Evolutionary conservation across 129 eudicot species (phyloP).

Genomic region (Oenanthe sinensis): DNA sequence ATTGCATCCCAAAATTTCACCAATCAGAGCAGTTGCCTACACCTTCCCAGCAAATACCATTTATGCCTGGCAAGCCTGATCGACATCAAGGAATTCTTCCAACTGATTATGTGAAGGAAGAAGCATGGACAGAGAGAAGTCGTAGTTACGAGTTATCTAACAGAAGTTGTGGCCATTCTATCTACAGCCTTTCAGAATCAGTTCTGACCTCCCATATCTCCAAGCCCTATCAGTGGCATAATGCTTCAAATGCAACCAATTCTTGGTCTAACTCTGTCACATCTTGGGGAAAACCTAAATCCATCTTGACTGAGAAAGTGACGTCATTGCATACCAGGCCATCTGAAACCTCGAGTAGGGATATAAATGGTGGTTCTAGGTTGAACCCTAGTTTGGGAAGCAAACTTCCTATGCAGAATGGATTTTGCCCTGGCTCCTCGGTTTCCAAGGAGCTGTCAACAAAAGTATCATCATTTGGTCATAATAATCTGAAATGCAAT

Average conservation of each 20-base stretch:
- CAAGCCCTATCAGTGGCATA: conserved; percentile 30
- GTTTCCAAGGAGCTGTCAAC: conserved; percentile 36
- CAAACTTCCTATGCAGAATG: conserved; percentile 30
- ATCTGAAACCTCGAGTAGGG: conserved; percentile 31
- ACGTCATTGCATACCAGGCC: conserved; percentile 36
- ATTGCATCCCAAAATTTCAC: conserved; percentile 18
- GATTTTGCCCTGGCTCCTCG: conserved; percentile 51
- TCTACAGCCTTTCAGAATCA: conserved; percentile 31
- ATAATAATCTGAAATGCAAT: conserved; percentile 39
- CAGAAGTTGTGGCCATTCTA: conserved; percentile 29
- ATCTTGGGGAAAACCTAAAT: conserved; percentile 45
- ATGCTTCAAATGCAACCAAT: conserved; percentile 38
- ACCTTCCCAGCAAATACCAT: conserved; percentile 18
- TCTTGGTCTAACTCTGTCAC: conserved; percentile 35
- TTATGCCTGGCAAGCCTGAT: conserved; percentile 17
- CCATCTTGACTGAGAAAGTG: conserved; percentile 45
- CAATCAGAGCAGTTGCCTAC: conserved; percentile 23
- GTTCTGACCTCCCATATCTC: conserved; percentile 34
- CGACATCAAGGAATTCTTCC: conserved; percentile 30
- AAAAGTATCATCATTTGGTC: conserved; percentile 28
- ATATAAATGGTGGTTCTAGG: conserved; percentile 32
- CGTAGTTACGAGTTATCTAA: conserved; percentile 26
- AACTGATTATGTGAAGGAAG: conserved; percentile 23
- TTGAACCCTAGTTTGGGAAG: conserved; percentile 20
- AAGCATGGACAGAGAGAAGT: conserved; percentile 27